A percentile compares a stretch with the other conserved stretches of the same genome.
phyloP scores from a whole-genome alignment of 2,329 filamentous ascomycete genomes.

The Phyllosticta paracitricarpa region DNA sequence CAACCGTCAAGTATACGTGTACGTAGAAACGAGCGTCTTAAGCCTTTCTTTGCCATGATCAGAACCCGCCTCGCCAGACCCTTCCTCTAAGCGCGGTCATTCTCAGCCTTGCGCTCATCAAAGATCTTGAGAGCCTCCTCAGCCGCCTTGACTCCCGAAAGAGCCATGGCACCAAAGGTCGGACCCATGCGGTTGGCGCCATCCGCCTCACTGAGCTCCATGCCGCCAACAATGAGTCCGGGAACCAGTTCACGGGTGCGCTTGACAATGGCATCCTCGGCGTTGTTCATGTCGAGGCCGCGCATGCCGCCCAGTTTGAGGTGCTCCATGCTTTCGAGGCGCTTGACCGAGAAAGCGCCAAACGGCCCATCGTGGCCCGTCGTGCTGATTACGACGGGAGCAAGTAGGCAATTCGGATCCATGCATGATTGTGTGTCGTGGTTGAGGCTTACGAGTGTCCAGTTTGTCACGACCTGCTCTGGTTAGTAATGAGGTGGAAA shows the following conservation, averaged over 20 bases:
- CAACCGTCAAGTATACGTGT: too few species aligned
- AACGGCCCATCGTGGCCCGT: constrained; percentile 88
- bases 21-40: not conserved
- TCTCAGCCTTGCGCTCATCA: constrained; percentile 67
- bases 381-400: constrained; percentile 76
- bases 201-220: constrained; percentile 87
- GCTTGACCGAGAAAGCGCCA: constrained; percentile 83
- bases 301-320: constrained; percentile 85
- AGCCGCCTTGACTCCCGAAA: constrained; percentile 81
- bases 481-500: not conserved
- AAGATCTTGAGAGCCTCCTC: constrained; percentile 75
- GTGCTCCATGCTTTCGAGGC: constrained; percentile 77
- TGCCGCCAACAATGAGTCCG: constrained; percentile 84
- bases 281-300: constrained; percentile 82
- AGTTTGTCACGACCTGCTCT: constrained; percentile 75
- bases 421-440: constrained; percentile 89
- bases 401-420: constrained; percentile 68
- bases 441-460: constrained; percentile 82
- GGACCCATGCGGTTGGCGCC: constrained; percentile 88
- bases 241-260: constrained; percentile 79
- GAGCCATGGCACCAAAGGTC: constrained; percentile 81
- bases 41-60: not conserved
- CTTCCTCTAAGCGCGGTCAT: constrained; percentile 39
- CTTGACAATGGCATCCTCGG: constrained; percentile 91
- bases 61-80: not conserved